Evolutionary conservation across 2,329 filamentous ascomycete species (phyloP).

Genomic region (Neocucurbitaria cava): DNA sequence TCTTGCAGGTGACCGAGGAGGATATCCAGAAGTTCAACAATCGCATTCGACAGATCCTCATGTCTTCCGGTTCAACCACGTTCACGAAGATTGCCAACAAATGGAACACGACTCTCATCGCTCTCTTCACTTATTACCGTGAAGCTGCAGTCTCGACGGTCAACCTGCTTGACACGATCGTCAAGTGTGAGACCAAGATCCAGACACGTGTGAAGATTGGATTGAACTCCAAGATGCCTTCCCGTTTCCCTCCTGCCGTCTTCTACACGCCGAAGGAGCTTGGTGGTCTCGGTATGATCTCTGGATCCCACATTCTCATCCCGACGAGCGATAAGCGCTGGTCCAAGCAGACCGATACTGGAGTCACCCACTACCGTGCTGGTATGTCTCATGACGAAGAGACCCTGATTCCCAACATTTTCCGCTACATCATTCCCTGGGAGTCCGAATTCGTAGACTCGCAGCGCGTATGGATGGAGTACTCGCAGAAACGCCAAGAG

Average conservation of each 20-base stretch:
- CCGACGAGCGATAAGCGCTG: constrained; percentile 97
- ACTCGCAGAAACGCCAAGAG: constrained; percentile 96
- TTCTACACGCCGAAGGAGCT: constrained; percentile 99
- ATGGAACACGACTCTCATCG: constrained; percentile 98
- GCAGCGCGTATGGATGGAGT: constrained; percentile 98
- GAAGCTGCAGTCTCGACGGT: constrained; percentile 97
- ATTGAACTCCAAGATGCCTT: constrained; percentile 99
- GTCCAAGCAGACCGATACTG: constrained; percentile 97
- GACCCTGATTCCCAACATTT: constrained; percentile 97
- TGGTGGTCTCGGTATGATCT: constrained; percentile 98
- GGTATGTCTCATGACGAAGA: constrained; percentile 99
- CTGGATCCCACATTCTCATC: constrained; percentile 96
- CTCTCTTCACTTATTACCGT: constrained; percentile 97
- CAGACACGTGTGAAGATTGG: constrained; percentile 99
- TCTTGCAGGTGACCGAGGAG: constrained; percentile 96
- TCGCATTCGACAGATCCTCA: constrained; percentile 95
- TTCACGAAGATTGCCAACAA: constrained; percentile 99
- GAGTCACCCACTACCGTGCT: constrained; percentile 94
- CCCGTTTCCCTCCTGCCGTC: constrained; percentile 94
- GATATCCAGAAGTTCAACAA: constrained; percentile 99
- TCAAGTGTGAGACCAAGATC: constrained; percentile 99
- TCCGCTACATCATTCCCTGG: constrained; percentile 99
- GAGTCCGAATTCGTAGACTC: constrained; percentile 99
- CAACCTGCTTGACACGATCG: constrained; percentile 91
- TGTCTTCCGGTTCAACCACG: constrained; percentile 98